Base-by-base conservation (phyloP, 345 rosid genomes). In the Hibiscus syriacus region DNA sequence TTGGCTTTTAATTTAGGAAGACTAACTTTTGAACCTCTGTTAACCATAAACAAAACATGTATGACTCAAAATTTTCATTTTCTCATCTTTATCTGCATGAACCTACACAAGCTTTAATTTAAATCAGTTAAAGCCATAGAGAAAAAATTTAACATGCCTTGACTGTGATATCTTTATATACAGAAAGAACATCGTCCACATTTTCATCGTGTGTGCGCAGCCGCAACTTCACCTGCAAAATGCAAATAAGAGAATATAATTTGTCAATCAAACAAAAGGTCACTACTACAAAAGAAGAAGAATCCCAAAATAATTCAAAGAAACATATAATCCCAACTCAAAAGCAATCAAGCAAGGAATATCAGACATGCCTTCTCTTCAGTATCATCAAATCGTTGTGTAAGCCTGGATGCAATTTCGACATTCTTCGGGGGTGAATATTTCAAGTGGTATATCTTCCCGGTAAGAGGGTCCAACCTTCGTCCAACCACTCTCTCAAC, bases 401-500 rank as follows among this genome's bases (percentile, higher is more conserved):
- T 86, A 45, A 90, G 86, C 68, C 98, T 85, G 25, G 87, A 87
- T 56, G 96, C 92, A 12, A 93, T 85, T 82, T 87, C 97, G 75
- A 86, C 84, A 1, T 80, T 87, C 80, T 90, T 97, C 0, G 97
- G 97, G 19, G 96, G 98, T 66, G 92, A 87, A 80, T 85, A 89
- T 80, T 80, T 87, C 81, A 90, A 69, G 84, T 93, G 98, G 70
- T 93, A 93, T 77, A 93, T 93, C 81, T 81, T 93, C 63, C 97
- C 97, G 5, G 98, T 90, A 48, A 85, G 84, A 72, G 97, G 98
- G 82, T 93, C 98, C 75, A 90, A 71, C 59, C 98, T 80, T 68
- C 98, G 90, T 25, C 96, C 96, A 66, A 84, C 92, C 25, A 90
- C 98, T 82, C 98, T 87, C 77, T 89, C 97, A 43, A 89, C 91